phyloP scores from a whole-genome alignment of 257 asterid genomes.

The Nemophila menziesii region DNA sequence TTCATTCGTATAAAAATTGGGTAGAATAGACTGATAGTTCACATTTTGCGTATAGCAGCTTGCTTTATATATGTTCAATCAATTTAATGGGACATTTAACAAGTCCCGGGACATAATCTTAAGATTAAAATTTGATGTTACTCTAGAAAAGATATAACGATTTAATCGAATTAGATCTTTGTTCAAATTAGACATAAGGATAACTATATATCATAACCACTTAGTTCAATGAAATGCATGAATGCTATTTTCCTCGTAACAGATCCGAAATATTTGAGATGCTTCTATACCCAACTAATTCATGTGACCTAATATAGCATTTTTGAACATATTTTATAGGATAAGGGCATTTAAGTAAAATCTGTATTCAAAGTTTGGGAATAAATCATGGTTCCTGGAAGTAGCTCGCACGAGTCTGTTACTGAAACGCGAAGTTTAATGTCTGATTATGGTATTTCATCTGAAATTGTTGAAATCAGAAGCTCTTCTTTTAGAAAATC shows the following conservation, averaged over 20 bases:
- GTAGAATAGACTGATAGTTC: not conserved
- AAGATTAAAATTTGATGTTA: not conserved
- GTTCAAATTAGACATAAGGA: too few relatives aligned
- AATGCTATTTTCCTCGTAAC: too few relatives aligned
- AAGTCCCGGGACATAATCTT: too few relatives aligned
- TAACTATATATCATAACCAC: too few relatives aligned
- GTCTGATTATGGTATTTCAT: conserved; percentile 28
- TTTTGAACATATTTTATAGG: not conserved
- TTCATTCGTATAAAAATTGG: not conserved
- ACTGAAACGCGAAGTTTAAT: conserved; percentile 23
- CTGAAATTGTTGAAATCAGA: conserved; percentile 38
- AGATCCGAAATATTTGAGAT: too few relatives aligned
- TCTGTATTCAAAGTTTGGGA: not conserved
- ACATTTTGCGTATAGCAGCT: not conserved
- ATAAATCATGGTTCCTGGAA: conserved; percentile 48
- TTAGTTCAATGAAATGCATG: too few relatives aligned
- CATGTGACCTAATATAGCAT: not conserved
- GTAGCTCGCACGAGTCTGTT: conserved; percentile 28
- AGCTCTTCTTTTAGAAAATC: conserved; percentile 36
- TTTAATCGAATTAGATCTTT: too few relatives aligned
- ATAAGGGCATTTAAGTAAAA: not conserved
- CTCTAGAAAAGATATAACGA: not conserved
- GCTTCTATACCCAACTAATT: too few relatives aligned
- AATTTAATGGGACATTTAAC: too few relatives aligned
- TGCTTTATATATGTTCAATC: not conserved